Evolutionary conservation across 2,329 filamentous ascomycete species (phyloP).

Genomic region (Claviceps humidiphila): DNA sequence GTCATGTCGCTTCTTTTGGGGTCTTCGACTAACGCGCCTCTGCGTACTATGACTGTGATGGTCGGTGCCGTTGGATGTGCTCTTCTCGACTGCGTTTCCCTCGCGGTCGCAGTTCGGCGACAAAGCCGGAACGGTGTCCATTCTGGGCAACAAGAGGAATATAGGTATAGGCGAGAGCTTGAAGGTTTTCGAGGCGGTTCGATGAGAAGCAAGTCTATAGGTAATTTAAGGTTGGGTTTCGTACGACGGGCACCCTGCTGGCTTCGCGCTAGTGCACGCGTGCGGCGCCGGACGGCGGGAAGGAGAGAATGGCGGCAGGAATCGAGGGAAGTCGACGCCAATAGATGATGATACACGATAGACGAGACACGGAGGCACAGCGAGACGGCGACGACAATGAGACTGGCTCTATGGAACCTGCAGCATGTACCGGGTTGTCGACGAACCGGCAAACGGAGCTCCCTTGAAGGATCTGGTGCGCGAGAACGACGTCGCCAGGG

Average conservation of each 20-base stretch:
- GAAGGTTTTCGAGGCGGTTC: neutral
- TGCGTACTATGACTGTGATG: constrained; percentile 25
- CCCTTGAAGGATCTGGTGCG: neutral
- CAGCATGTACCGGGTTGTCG: neutral
- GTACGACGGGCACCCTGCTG: neutral
- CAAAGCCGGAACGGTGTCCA: neutral
- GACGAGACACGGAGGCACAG: neutral
- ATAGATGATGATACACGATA: neutral
- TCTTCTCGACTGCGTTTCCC: neutral
- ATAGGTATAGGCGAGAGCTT: neutral
- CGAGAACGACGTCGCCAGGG: neutral
- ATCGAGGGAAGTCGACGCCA: neutral
- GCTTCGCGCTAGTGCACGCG: neutral
- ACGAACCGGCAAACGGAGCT: neutral
- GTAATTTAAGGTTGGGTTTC: neutral
- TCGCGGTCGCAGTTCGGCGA: constrained; percentile 2
- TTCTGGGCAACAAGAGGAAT: neutral
- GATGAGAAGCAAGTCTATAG: neutral
- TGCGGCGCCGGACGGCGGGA: neutral
- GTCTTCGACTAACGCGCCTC: constrained; percentile 27
- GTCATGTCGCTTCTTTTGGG: constrained; percentile 30
- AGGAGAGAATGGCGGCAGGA: too few species aligned
- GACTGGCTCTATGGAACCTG: neutral
- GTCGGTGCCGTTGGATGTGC: constrained; percentile 11
- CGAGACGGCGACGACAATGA: neutral